Conservation (phyloP, 2,329 filamentous ascomycete genomes). For the Neofusicoccum kwambonambiense region DNA sequence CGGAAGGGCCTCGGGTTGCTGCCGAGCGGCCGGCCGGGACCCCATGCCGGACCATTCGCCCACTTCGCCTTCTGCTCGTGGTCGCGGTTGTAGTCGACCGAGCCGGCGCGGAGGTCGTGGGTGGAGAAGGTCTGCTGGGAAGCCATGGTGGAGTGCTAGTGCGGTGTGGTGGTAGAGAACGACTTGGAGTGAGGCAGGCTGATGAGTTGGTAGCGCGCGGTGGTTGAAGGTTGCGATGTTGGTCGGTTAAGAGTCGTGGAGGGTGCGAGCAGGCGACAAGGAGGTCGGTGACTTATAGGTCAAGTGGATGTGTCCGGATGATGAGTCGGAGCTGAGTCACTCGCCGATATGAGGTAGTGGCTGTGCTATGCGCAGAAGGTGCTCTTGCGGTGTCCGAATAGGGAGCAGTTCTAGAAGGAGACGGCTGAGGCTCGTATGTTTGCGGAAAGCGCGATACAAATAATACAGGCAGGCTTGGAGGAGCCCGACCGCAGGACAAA, state of each 20-base stretch:
- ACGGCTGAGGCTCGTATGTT: background rate
- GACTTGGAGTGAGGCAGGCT: slow-evolving; percentile 21
- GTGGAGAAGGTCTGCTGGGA: slow-evolving; percentile 48
- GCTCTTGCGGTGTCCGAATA: slow-evolving; percentile 16
- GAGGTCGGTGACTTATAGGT: slow-evolving; percentile 10
- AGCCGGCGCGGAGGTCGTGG: slow-evolving; percentile 54
- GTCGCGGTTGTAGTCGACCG: slow-evolving; percentile 53
- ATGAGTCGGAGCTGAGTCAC: slow-evolving; percentile 20
- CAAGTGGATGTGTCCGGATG: slow-evolving; percentile 18
- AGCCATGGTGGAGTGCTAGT: slow-evolving; percentile 40
- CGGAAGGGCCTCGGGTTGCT: slow-evolving; percentile 39
- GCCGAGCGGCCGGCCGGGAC: slow-evolving; percentile 35
- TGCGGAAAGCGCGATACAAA: slow-evolving; percentile 1
- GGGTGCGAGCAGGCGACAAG: background rate
- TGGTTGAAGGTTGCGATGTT: slow-evolving; percentile 16
- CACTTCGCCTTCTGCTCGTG: slow-evolving; percentile 52
- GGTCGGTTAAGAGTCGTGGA: slow-evolving; percentile 10
- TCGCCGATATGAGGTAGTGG: slow-evolving; percentile 8
- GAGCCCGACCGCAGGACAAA: slow-evolving; percentile 5
- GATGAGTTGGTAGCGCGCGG: slow-evolving; percentile 18
- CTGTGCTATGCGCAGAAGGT: slow-evolving; percentile 14
- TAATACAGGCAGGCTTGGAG: background rate
- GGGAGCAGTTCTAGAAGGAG: slow-evolving; percentile 6
- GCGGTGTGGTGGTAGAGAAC: slow-evolving; percentile 19
- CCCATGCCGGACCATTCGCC: slow-evolving; percentile 45